Evolutionary conservation across 805 yeast genomes (phyloP).

Genomic region (Candida methanosorbosa): DNA sequence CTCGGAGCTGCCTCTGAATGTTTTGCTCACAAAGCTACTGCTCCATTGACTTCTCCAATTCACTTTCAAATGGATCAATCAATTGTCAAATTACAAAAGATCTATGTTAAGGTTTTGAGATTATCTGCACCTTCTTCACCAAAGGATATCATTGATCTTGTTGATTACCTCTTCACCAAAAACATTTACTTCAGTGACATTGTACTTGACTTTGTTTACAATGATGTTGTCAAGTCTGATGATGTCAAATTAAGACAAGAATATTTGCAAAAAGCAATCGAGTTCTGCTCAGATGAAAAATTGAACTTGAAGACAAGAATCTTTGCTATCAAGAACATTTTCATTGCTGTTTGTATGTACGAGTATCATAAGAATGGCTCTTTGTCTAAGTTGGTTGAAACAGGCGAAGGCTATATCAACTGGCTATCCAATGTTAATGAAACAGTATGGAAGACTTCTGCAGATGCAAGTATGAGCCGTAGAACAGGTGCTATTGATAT

Average conservation of each 20-base stretch:
- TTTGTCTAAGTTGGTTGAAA: conserved; percentile 8
- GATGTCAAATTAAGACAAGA: conserved; percentile 38
- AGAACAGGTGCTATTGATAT: conserved; percentile 66
- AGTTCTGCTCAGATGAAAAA: conserved; percentile 37
- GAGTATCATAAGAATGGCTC: conserved; percentile 46
- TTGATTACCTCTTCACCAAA: conserved; percentile 36
- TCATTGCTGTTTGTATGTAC: conserved; percentile 56
- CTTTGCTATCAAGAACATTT: conserved; percentile 51
- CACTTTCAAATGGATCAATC: conserved; percentile 71
- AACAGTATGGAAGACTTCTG: conserved; percentile 65
- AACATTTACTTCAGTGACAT: conserved; percentile 35
- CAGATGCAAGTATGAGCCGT: conserved; percentile 40
- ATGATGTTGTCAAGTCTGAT: conserved; percentile 40
- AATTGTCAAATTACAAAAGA: conserved; percentile 46
- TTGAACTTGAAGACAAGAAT: conserved; percentile 44
- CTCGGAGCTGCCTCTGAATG: conserved; percentile 36
- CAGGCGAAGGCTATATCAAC: conserved; percentile 23
- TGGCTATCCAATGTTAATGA: conserved; percentile 63
- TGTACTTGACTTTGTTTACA: conserved; percentile 51
- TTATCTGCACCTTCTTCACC: conserved; percentile 14
- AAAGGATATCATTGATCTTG: conserved; percentile 5
- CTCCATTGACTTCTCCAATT: conserved; percentile 45
- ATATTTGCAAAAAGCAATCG: conserved; percentile 44
- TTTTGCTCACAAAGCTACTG: conserved; percentile 27
- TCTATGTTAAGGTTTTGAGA: conserved; percentile 28